Conservation (phyloP, 441 rosid genomes). For the Populus hybrid region DNA sequence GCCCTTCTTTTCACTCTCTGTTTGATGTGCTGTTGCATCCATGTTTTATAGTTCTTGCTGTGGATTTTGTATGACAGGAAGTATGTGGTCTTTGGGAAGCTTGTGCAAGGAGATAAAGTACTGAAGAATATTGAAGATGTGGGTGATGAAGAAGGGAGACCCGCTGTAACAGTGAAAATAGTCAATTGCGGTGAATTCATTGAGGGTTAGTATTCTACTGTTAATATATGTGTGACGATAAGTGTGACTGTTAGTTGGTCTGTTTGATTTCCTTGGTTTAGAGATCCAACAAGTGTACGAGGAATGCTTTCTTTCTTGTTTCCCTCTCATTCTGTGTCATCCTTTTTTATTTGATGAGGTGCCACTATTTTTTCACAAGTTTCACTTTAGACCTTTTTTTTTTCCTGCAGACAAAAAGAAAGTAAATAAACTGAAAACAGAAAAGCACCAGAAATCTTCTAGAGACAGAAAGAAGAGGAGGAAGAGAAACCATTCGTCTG, state of each 20-base stretch:
- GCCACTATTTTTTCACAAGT: not conserved
- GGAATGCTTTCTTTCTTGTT: not conserved
- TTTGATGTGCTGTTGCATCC: not conserved
- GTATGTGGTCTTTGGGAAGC: conserved; percentile 84
- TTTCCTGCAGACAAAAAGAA: conserved; percentile 50
- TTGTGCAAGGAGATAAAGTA: conserved; percentile 75
- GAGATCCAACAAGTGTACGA: not conserved
- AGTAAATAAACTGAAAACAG: conserved; percentile 39
- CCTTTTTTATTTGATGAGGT: not conserved
- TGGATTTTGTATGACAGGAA: conserved; percentile 43
- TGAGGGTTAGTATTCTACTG: conserved; percentile 45
- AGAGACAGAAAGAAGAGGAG: conserved; percentile 58
- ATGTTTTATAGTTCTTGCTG: not conserved
- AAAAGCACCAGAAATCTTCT: conserved; percentile 66
- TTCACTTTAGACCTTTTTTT: not conserved
- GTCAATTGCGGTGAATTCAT: conserved; percentile 74
- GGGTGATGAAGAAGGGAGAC: conserved; percentile 80
- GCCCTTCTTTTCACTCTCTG: not conserved
- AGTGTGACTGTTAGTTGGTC: not conserved
- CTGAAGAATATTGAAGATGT: conserved; percentile 76
- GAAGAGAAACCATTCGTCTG: conserved; percentile 59
- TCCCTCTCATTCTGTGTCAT: not conserved
- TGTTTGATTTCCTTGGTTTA: not conserved
- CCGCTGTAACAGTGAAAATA: conserved; percentile 79
- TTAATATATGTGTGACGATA: not conserved